Base-by-base conservation (phyloP, 768 basidiomycete genomes). In the Naganishia vaughanmartiniae region DNA sequence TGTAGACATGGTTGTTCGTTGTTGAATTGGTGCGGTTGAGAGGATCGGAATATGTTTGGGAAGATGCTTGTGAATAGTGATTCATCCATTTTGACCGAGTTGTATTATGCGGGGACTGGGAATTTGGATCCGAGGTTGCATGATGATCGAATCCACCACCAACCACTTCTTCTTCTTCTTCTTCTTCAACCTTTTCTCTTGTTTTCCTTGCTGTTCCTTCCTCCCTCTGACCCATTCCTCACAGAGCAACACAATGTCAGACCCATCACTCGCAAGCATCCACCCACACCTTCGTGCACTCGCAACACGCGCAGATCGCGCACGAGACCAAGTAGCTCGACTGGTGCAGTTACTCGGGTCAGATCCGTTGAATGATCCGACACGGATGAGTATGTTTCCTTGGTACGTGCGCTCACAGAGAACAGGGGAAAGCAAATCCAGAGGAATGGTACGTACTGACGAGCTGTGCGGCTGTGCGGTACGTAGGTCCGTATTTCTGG, bases 251-350 rank as follows among this genome's bases (percentile, higher is more conserved):
- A 36, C 4, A 12, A 34, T 34, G 30, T 24, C 60, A 17, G 24
- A 63, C 9, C 4, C 24, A 21, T 45, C 60, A 0, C 21, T 63
- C 6, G 28, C 60, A 0, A 34, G 39, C 21, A 54, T 42, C 2
- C 54, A 57, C n/a, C 67, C 45, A 17, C 51, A 57, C 3, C 67
- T 69, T 36, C 67, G 56, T 4, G 36, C 55, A 17, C 54, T 69
- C 28, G 45, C 54, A 28, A 48, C 45, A 4, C 30, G 26, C 36
- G 42, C 39, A 2, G 68, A 48, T 51, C 58, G 55, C 28, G 30
- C 46, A 34, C 14, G 56, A 42, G 42, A 57, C 15, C 45, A 69
- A 63, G 46, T 58, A 19, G 60, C 53, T 17, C 45, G 60, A 31
- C 56, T 60, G n/a, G 68, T 48, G 6, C 48, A 60, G 33, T 19